These are phyloP conservation scores for Globisporangium orthogonon DNA, from an alignment of 352 stramenopile species.

Conservation along the genomic window DNA sequence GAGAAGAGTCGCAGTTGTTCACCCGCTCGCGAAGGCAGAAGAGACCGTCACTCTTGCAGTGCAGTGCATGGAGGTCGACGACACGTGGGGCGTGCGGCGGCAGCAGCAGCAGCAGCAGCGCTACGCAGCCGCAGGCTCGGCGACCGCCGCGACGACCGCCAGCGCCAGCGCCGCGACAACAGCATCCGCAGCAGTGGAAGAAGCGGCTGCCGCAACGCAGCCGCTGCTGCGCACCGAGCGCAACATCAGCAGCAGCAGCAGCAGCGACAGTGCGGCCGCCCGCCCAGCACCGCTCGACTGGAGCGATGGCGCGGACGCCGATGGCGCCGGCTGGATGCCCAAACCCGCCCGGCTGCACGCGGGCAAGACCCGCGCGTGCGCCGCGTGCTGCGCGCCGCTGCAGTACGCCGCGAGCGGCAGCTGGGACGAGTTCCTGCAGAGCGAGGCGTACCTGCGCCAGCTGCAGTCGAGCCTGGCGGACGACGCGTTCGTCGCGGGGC, in stretches of 20 bases:
- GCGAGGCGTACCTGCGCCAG: constrained; percentile 59
- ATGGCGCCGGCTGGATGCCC: constrained; percentile 81
- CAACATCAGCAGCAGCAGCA: constrained; percentile 4
- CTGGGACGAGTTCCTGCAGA: constrained; percentile 85
- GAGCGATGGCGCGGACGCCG: constrained; percentile 44
- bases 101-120: no score
- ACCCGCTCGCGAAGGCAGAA: no score
- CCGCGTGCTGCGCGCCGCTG: constrained; percentile 66
- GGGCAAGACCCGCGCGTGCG: constrained; percentile 69
- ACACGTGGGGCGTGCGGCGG: background rate
- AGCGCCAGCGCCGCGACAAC: no score
- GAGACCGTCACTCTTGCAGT: no score
- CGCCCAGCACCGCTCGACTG: constrained; percentile 8
- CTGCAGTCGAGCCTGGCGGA: constrained; percentile 74
- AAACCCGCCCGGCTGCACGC: constrained; percentile 75
- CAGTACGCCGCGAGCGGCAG: constrained; percentile 60
- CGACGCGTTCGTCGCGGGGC: constrained; percentile 67
- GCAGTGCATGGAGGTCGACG: background rate
- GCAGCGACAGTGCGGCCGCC: no score
- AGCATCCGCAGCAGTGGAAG: background rate
- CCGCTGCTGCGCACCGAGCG: constrained; percentile 4
- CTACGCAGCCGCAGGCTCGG: no score
- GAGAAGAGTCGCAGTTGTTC: no score
- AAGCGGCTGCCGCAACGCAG: background rate
- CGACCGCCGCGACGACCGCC: background rate